phyloP scores from a whole-genome alignment of 2,329 filamentous ascomycete genomes.

The Scortechinia acanthostroma region DNA sequence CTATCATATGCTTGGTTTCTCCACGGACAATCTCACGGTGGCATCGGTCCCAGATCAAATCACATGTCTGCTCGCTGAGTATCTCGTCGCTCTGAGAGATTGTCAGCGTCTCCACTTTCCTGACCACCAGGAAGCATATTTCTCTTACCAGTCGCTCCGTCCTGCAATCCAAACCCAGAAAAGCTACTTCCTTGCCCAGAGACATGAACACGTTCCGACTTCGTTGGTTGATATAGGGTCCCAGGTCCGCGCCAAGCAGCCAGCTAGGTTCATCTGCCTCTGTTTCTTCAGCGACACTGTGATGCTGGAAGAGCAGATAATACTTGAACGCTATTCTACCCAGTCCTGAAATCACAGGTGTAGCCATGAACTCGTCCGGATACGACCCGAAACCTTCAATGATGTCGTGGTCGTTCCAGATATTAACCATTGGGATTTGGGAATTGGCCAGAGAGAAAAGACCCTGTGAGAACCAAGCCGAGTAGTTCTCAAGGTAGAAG shows the following conservation, averaged over 20 bases:
- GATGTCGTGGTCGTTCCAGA: conserved; percentile 92
- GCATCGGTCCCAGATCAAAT: conserved; percentile 78
- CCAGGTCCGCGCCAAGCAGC: conserved; percentile 72
- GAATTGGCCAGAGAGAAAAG: conserved; percentile 86
- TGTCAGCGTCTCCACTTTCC: too few relatives aligned
- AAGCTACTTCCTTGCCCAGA: conserved; percentile 70
- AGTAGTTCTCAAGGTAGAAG: conserved; percentile 84
- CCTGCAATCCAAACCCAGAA: conserved; percentile 83
- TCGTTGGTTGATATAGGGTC: conserved; percentile 81
- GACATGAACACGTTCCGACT: conserved; percentile 82
- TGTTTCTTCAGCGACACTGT: conserved; percentile 75
- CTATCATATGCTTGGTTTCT: conserved; percentile 81
- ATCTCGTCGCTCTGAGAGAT: conserved; percentile 80
- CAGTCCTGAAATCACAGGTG: conserved; percentile 80
- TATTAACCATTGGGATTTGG: conserved; percentile 97
- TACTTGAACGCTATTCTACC: conserved; percentile 95
- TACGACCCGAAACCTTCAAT: conserved; percentile 92
- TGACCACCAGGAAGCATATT: too few relatives aligned
- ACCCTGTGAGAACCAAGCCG: conserved; percentile 93
- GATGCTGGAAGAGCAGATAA: conserved; percentile 97
- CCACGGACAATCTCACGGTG: conserved; percentile 76
- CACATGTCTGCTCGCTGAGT: conserved; percentile 73
- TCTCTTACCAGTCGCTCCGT: conserved; percentile 74
- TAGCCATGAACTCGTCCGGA: conserved; percentile 82
- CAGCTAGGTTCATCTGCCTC: conserved; percentile 83